Evolutionary conservation across 2,329 filamentous ascomycete species (phyloP).

Genomic region (Pyrenophora graminea): DNA sequence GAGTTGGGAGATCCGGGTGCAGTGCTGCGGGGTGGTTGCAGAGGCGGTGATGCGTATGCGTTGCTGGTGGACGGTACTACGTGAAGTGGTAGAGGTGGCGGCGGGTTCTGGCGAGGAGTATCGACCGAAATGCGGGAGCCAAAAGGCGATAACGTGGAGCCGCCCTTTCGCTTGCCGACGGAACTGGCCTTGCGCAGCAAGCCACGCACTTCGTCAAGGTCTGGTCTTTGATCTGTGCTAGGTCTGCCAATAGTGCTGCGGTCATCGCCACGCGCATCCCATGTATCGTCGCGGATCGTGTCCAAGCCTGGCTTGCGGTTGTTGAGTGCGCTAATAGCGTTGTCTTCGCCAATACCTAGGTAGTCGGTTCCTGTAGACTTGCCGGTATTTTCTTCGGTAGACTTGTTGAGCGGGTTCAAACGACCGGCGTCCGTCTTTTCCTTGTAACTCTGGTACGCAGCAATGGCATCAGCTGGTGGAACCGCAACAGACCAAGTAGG

Average conservation of each 20-base stretch:
- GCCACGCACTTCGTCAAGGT: conserved; percentile 53
- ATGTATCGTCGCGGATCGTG: conserved; percentile 51
- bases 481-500: conserved; percentile 82
- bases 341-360: conserved; percentile 42
- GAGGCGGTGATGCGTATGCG: conserved; percentile 32
- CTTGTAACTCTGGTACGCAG: conserved; percentile 59
- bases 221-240: conserved; percentile 49
- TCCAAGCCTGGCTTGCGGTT: conserved; percentile 50
- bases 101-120: conserved; percentile 23
- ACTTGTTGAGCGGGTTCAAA: conserved; percentile 60
- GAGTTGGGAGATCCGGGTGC: conserved; percentile 38
- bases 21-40: conserved; percentile 27
- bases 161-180: conserved; percentile 49
- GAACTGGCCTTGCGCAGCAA: conserved; percentile 52
- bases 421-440: conserved; percentile 65
- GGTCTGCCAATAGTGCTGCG: conserved; percentile 45
- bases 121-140: conserved; percentile 22
- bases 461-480: conserved; percentile 67
- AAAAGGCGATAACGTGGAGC: conserved; percentile 31
- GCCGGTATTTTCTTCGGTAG: conserved; percentile 31
- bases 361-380: conserved; percentile 43
- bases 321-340: conserved; percentile 52
- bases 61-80: conserved; percentile 25
- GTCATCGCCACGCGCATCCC: conserved; percentile 49
- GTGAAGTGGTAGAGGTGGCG: conserved; percentile 39